A percentile compares a stretch with the other conserved stretches of the same genome.
Evolutionary conservation across 2,329 filamentous ascomycete species (phyloP).

Genomic region (Eutypella sp.): DNA sequence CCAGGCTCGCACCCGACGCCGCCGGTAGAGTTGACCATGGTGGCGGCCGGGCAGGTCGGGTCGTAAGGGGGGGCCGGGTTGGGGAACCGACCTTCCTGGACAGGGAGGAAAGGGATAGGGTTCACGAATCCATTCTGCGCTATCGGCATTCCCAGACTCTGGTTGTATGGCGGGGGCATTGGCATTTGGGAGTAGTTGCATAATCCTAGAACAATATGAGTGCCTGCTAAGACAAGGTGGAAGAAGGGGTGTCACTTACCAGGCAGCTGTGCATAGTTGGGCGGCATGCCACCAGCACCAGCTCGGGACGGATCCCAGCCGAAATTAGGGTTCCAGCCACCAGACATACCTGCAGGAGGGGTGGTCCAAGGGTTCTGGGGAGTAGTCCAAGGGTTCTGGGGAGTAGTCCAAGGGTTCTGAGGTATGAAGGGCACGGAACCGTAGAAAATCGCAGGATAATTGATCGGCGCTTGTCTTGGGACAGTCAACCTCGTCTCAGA

Average conservation of each 20-base stretch:
- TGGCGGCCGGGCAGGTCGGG: slow-evolving; percentile 43
- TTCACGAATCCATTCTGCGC: slow-evolving; percentile 13
- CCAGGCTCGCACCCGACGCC: slow-evolving; percentile 56
- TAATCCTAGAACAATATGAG: too few relatives aligned
- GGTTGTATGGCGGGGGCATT: slow-evolving; percentile 12
- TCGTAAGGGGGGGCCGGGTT: slow-evolving; percentile 39
- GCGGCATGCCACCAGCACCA: neutral
- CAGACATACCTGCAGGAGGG: neutral
- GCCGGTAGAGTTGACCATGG: slow-evolving; percentile 53
- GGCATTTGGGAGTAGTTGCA: too few relatives aligned
- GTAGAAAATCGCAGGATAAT: neutral
- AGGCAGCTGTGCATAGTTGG: too few relatives aligned
- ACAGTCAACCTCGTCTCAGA: neutral
- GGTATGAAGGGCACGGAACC: neutral
- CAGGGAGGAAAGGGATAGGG: slow-evolving; percentile 18
- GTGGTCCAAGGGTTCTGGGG: neutral
- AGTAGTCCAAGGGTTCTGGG: neutral
- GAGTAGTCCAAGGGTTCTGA: neutral
- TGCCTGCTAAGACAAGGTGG: too few relatives aligned
- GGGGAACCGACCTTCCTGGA: slow-evolving; percentile 32
- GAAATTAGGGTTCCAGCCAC: slow-evolving; percentile 21
- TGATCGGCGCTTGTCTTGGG: too few relatives aligned
- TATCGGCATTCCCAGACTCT: slow-evolving; percentile 14
- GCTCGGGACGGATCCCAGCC: slow-evolving; percentile 14
- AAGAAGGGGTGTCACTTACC: neutral